phyloP scores from a whole-genome alignment of 768 basidiomycete species.

The Plicaturopsis crispa region DNA sequence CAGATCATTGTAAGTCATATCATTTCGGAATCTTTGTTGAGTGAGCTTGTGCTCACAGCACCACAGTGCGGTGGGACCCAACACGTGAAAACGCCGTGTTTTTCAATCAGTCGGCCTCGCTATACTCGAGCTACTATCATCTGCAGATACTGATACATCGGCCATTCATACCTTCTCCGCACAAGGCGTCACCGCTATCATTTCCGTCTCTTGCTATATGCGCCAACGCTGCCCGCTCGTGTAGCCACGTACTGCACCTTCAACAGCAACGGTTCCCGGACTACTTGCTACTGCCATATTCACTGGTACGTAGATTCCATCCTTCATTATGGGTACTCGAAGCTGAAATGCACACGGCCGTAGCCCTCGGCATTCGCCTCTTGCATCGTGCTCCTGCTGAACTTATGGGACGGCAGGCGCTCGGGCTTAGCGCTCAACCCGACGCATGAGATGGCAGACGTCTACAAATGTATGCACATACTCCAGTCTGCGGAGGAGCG shows the following conservation, averaged over 20 bases:
- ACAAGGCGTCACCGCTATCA: conserved; percentile 15
- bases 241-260: conserved; percentile 69
- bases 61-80: conserved; percentile 27
- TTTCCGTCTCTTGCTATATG: conserved; percentile 47
- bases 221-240: conserved; percentile 55
- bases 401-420: conserved; percentile 46
- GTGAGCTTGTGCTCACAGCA: not conserved
- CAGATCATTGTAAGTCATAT: conserved; percentile 37
- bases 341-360: conserved; percentile 7
- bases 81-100: conserved; percentile 15
- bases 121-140: conserved; percentile 33
- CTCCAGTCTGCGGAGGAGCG: no score
- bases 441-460: conserved; percentile 39
- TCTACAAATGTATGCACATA: conserved; percentile 40
- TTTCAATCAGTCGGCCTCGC: conserved; percentile 5
- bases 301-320: conserved; percentile 4
- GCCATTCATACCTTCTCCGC: conserved; percentile 12
- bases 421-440: conserved; percentile 32
- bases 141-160: conserved; percentile 9
- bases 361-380: conserved; percentile 33
- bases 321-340: conserved; percentile 7
- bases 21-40: not conserved
- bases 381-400: conserved; percentile 45
- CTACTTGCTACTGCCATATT: not conserved
- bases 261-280: conserved; percentile 28